These are phyloP conservation scores for Litsea cubeba DNA, from an alignment of 164 flowering plant genomes.

Conservation along the genomic window DNA sequence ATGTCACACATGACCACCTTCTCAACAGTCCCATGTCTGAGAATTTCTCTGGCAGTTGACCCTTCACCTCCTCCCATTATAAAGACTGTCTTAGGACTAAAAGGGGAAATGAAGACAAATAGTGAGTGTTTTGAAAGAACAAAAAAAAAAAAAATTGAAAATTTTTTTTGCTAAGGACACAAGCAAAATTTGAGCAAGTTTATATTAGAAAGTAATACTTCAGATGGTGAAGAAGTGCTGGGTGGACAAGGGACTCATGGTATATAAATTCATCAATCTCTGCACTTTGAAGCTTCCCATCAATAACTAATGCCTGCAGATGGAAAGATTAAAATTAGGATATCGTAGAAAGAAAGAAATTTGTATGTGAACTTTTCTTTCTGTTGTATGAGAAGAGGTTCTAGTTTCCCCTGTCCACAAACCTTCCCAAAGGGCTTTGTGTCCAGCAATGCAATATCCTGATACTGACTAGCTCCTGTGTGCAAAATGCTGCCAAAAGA, in stretches of 20 bases:
- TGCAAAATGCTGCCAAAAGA: slow-evolving; percentile 60
- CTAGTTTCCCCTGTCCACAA: background rate
- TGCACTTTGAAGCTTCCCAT: slow-evolving; percentile 97
- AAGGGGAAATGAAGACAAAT: background rate
- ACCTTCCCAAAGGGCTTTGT: slow-evolving; percentile 97
- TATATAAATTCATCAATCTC: slow-evolving; percentile 91
- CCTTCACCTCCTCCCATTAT: slow-evolving; percentile 99
- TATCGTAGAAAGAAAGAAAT: background rate
- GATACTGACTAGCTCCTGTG: slow-evolving; percentile 66
- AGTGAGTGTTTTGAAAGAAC: background rate
- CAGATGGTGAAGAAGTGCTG: slow-evolving; percentile 75
- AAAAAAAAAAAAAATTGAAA: background rate
- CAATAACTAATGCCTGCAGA: slow-evolving; percentile 68
- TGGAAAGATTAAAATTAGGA: background rate
- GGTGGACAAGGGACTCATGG: slow-evolving; percentile 94
- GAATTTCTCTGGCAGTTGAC: slow-evolving; percentile 82
- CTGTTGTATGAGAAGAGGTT: background rate
- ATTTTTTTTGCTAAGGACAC: background rate
- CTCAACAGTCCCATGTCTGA: slow-evolving; percentile 60
- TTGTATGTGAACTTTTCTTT: background rate
- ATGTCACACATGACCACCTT: slow-evolving; percentile 90
- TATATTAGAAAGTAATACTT: slow-evolving; percentile 31
- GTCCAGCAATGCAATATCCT: slow-evolving; percentile 84
- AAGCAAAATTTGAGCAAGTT: background rate
- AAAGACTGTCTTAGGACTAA: slow-evolving; percentile 63